Evolutionary conservation across 176 grass and related monocot species (phyloP).

Genomic region (Chrysopogon serrulatus): DNA sequence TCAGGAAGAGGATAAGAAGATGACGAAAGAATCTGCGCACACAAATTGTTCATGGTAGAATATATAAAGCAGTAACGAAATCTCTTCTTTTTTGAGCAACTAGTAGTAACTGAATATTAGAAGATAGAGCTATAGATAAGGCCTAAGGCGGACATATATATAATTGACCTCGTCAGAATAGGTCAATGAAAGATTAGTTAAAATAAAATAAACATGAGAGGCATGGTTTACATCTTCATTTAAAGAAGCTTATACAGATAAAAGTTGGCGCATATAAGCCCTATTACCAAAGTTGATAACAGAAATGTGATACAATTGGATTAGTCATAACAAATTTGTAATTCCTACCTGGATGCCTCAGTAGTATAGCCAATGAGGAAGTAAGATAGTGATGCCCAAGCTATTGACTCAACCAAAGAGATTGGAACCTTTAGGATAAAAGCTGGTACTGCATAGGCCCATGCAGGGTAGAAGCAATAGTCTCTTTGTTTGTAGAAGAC

Average conservation of each 20-base stretch:
- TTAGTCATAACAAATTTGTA: not conserved
- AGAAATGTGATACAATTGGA: not conserved
- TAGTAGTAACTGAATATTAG: not conserved
- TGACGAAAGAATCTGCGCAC: conserved; percentile 57
- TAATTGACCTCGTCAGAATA: not conserved
- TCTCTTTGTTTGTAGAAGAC: conserved; percentile 86
- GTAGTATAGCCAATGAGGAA: conserved; percentile 80
- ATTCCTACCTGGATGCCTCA: conserved; percentile 53
- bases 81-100: not conserved
- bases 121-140: not conserved
- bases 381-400: conserved; percentile 82
- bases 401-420: conserved; percentile 62
- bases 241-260: not conserved
- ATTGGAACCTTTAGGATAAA: conserved; percentile 66
- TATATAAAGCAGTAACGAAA: not conserved
- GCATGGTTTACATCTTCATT: not conserved
- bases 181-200: not conserved
- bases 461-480: conserved; percentile 74
- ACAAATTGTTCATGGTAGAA: not conserved
- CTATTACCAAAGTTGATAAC: not conserved
- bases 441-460: conserved; percentile 80
- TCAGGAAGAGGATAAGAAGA: conserved; percentile 52
- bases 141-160: not conserved
- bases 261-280: not conserved
- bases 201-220: not conserved